Base-by-base conservation (phyloP, 805 yeast species). In the Kregervanrija pseudodelftensis region DNA sequence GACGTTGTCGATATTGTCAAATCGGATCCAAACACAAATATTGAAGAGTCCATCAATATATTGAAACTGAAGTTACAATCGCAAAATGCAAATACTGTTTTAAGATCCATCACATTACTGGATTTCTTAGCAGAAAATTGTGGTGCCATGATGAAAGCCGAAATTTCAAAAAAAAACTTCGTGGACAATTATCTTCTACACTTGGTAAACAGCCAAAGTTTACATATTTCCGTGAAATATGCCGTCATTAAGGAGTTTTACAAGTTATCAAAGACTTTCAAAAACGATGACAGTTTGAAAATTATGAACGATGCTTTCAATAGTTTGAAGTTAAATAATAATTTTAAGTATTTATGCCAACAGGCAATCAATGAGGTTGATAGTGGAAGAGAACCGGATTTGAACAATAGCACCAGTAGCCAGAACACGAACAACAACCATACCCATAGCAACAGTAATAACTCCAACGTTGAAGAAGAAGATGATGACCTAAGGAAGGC, bases 401-500 rank as follows among this genome's bases (percentile, higher is more conserved):
- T 42, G 30, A 22, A 36, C 12, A 12, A n/a, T 8, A 13, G 11
- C 8, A 12, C 2, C 8, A 12, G 28, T 7, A 17, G 22, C 5
- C 44, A 39, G 10, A 31, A 36, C n/a, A 17, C 37, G 15, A 22
- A 36, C 13, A 12, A n/a, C 8, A 8, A 5, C 9, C 4, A 17
- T 8, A 14, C 16, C 36, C 10, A 38, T 15, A 40, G 28, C 7
- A 17, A 33, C n/a, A 10, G 33, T 28, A 32, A 42, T 10, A 41
- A 33, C 16, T 39, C 44, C 11, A 43, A 10, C 11, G 37, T 31
- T 30, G 52, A 49, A 8, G 54, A 54, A 17, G 97, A 91, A 51
- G 96, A 93, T 40, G 85, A 80, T 42, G 95, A 88, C 51, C 66
- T 91, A 39, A 82, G 80, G 54, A 73, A 81, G 49, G 96, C 85